Conservation (phyloP, 345 rosid species). For the Arabis alpina region DNA sequence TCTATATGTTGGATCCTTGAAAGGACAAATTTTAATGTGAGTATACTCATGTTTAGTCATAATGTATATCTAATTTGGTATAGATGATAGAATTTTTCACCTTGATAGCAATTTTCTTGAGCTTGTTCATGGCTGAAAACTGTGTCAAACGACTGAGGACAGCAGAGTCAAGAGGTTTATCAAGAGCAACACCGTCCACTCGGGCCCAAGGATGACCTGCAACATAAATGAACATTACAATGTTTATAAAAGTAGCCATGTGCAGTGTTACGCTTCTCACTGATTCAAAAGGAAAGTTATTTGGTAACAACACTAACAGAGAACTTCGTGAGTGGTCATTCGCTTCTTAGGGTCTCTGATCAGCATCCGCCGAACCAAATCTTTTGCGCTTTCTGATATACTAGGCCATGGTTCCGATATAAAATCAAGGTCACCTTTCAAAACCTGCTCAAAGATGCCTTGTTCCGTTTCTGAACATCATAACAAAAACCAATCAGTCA, state of each 20-base stretch:
- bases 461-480: conserved; percentile 84
- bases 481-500: conserved; percentile 28
- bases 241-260: neutral
- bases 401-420: conserved; percentile 96
- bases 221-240: conserved; percentile 17
- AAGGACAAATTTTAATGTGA: neutral
- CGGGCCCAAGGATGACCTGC: conserved; percentile 98
- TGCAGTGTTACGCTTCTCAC: neutral
- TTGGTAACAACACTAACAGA: conserved; percentile 58
- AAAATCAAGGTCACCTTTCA: conserved; percentile 90
- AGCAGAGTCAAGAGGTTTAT: conserved; percentile 93
- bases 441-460: conserved; percentile 96
- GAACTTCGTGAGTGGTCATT: conserved; percentile 86
- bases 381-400: conserved; percentile 85
- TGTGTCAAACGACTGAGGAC: conserved; percentile 84
- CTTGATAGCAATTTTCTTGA: conserved; percentile 92
- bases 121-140: conserved; percentile 96
- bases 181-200: conserved; percentile 87
- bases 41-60: neutral
- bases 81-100: conserved; percentile 40
- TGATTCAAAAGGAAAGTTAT: neutral
- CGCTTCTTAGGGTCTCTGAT: conserved; percentile 81
- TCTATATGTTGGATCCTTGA: neutral
- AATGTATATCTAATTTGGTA: neutral
- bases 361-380: conserved; percentile 86